A percentile compares a stretch with the other conserved stretches of the same genome.
These are phyloP conservation scores for Colletotrichum acutatum DNA, from an alignment of 2,329 filamentous ascomycete genomes.

Conservation along the genomic window DNA sequence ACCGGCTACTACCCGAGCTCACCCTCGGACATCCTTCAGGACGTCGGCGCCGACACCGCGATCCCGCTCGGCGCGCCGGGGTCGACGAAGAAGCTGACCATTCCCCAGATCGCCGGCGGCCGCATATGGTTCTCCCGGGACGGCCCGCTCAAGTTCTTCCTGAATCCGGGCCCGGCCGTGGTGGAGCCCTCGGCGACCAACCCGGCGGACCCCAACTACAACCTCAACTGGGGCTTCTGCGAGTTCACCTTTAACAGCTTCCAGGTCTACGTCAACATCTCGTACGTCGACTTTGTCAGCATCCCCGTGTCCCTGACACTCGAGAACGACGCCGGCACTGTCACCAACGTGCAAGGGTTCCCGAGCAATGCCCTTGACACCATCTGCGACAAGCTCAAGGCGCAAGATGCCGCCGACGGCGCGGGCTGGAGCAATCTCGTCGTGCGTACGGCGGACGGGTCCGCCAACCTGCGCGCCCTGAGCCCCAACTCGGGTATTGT, in stretches of 20 bases:
- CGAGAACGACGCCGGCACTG: slow-evolving; percentile 54
- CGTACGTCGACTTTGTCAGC: slow-evolving; percentile 80
- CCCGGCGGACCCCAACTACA: slow-evolving; percentile 69
- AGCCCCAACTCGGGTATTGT: slow-evolving; percentile 63
- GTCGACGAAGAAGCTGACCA: slow-evolving; percentile 66
- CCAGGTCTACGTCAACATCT: slow-evolving; percentile 76
- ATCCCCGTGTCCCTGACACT: slow-evolving; percentile 71
- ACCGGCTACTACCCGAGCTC: slow-evolving; percentile 73
- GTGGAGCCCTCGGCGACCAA: slow-evolving; percentile 82
- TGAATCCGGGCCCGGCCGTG: slow-evolving; percentile 78
- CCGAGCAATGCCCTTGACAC: slow-evolving; percentile 56
- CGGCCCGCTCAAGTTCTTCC: slow-evolving; percentile 70
- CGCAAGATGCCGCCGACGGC: slow-evolving; percentile 58
- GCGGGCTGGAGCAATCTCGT: slow-evolving; percentile 64
- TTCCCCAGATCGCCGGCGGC: slow-evolving; percentile 77
- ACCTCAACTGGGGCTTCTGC: slow-evolving; percentile 72
- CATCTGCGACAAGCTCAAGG: slow-evolving; percentile 56
- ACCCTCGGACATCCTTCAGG: slow-evolving; percentile 60
- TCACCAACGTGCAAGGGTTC: slow-evolving; percentile 61
- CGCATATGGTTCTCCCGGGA: slow-evolving; percentile 78
- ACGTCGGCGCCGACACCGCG: slow-evolving; percentile 67
- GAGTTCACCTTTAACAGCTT: slow-evolving; percentile 74
- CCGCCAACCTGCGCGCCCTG: slow-evolving; percentile 58
- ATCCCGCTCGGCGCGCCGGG: slow-evolving; percentile 74
- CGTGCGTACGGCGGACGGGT: slow-evolving; percentile 51